These are phyloP conservation scores for Yamadazyma sp. DNA, from an alignment of 1,139 yeast genomes.

Conservation along the genomic window DNA sequence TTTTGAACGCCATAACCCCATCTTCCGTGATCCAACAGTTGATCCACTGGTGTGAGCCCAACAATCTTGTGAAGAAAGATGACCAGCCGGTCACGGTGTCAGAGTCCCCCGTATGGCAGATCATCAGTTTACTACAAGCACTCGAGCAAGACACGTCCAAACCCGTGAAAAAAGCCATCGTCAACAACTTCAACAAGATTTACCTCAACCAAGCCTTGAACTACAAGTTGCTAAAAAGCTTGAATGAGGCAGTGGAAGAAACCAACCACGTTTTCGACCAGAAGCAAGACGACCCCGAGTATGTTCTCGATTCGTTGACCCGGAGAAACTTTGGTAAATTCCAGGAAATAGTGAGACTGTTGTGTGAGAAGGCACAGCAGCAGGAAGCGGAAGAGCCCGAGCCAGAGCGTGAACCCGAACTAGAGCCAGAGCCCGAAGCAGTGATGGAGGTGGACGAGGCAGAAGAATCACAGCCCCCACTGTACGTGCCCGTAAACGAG, in stretches of 20 bases:
- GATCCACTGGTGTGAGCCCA: constrained; percentile 85
- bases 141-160: constrained; percentile 54
- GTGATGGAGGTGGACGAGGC: constrained; percentile 5
- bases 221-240: constrained; percentile 29
- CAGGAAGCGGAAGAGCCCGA: constrained; percentile 10
- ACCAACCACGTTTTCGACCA: constrained; percentile 28
- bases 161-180: constrained; percentile 54
- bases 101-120: constrained; percentile 51
- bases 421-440: constrained; percentile 1
- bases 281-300: constrained; percentile 27
- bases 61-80: constrained; percentile 56
- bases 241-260: constrained; percentile 34
- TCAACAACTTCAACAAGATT: constrained; percentile 54
- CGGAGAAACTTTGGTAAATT: constrained; percentile 51
- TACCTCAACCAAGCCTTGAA: constrained; percentile 31
- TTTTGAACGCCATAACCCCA: constrained; percentile 37
- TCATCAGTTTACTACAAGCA: constrained; percentile 53
- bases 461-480: constrained; percentile 3
- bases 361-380: constrained; percentile 20
- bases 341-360: constrained; percentile 25
- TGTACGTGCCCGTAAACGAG: constrained; percentile 4
- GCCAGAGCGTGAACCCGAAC: constrained; percentile 11
- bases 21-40: constrained; percentile 71
- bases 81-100: constrained; percentile 15
- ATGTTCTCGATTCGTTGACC: constrained; percentile 43